Percentiles rank a stretch among this genome's conserved stretches.
Evolutionary conservation across 176 grass and related monocot genomes (phyloP).

Genomic region (Oryza rufipogon): DNA sequence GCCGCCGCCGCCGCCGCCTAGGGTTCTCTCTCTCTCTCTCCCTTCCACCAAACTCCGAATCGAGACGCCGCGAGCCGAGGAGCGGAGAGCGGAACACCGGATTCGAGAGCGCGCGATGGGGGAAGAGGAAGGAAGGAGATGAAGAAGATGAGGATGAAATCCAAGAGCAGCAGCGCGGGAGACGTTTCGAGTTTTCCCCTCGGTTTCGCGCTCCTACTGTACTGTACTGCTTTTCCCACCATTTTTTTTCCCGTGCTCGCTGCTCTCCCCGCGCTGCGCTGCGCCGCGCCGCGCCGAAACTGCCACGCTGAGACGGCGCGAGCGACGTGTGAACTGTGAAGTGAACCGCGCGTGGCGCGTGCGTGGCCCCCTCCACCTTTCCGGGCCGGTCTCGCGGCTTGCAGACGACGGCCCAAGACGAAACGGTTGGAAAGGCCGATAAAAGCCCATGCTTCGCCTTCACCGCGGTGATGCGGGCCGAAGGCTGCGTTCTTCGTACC

Average conservation of each 20-base stretch:
- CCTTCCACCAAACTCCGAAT: not conserved
- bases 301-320: too few relatives aligned
- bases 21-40: not conserved
- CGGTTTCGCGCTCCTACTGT: conserved; percentile 33
- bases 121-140: not conserved
- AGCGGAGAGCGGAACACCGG: not conserved
- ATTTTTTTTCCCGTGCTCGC: not conserved
- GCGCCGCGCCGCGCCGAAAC: too few relatives aligned
- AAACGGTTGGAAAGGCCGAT: too few relatives aligned
- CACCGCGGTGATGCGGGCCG: too few relatives aligned
- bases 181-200: conserved; percentile 38
- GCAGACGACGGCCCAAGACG: too few relatives aligned
- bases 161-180: conserved; percentile 34
- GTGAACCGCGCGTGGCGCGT: too few relatives aligned
- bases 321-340: too few relatives aligned
- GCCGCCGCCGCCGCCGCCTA: not conserved
- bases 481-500: too few relatives aligned
- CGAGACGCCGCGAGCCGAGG: not conserved
- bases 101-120: not conserved
- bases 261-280: not conserved
- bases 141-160: not conserved
- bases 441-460: too few relatives aligned
- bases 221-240: not conserved
- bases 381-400: too few relatives aligned
- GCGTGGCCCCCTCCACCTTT: too few relatives aligned